Percentiles rank a stretch among this genome's conserved stretches.
Evolutionary conservation across 345 rosid species (phyloP).

Genomic region (Boechera retrofracta): DNA sequence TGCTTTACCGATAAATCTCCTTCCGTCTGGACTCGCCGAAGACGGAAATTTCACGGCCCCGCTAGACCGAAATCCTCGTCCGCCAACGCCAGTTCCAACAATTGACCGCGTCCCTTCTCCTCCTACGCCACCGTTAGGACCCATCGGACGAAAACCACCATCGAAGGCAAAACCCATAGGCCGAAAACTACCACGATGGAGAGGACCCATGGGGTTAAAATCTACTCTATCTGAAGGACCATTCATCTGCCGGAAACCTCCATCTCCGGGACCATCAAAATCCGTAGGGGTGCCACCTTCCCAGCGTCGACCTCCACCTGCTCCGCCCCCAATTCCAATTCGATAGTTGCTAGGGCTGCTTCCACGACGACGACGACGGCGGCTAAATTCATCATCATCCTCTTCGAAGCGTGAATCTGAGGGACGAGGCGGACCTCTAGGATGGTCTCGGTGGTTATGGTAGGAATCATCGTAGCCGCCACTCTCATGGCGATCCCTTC

Average conservation of each 20-base stretch:
- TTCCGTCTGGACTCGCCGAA: slow-evolving; percentile 31
- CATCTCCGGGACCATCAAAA: slow-evolving; percentile 45
- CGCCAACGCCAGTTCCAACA: slow-evolving; percentile 35
- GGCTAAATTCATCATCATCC: slow-evolving; percentile 51
- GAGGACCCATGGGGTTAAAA: slow-evolving; percentile 49
- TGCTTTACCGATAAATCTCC: slow-evolving; percentile 40
- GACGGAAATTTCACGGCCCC: slow-evolving; percentile 50
- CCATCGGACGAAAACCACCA: slow-evolving; percentile 48
- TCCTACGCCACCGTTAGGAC: slow-evolving; percentile 14
- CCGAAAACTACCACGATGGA: slow-evolving; percentile 44
- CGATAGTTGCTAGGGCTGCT: slow-evolving; percentile 69
- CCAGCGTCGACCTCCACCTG: slow-evolving; percentile 50
- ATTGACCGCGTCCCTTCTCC: slow-evolving; percentile 3
- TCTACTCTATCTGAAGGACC: slow-evolving; percentile 45
- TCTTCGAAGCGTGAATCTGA: slow-evolving; percentile 51
- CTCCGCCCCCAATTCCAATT: slow-evolving; percentile 47
- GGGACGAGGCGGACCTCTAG: slow-evolving; percentile 58
- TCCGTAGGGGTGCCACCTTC: slow-evolving; percentile 67
- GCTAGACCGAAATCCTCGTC: slow-evolving; percentile 47
- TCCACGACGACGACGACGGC: slow-evolving; percentile 56
- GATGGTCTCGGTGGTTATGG: slow-evolving; percentile 45
- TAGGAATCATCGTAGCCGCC: slow-evolving; percentile 49
- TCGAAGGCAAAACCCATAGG: slow-evolving; percentile 21
- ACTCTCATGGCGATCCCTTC: slow-evolving; percentile 68
- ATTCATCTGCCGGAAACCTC: slow-evolving; percentile 47